Percentiles rank a stretch among this genome's conserved stretches.
These are phyloP conservation scores for Hanseniaspora sp. DNA, from an alignment of 1,139 yeast genomes.

Conservation along the genomic window DNA sequence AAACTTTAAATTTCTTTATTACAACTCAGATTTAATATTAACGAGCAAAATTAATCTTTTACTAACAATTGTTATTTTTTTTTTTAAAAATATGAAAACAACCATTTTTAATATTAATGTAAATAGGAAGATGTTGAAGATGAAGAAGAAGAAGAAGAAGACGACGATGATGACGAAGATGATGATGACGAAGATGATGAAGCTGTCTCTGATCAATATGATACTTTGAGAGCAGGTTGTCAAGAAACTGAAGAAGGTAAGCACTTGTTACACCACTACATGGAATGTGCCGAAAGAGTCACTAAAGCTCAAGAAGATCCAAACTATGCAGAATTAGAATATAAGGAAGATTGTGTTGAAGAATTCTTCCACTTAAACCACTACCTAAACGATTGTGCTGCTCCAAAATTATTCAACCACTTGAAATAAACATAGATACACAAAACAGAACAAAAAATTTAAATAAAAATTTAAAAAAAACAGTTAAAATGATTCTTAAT, in stretches of 20 bases:
- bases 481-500: not conserved
- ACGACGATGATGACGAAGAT: constrained; percentile 58
- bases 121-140: constrained; percentile 30
- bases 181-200: constrained; percentile 75
- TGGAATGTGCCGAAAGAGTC: constrained; percentile 92
- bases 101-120: too few species aligned
- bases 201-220: constrained; percentile 58
- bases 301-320: constrained; percentile 74
- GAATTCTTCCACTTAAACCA: constrained; percentile 96
- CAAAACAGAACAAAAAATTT: too few species aligned
- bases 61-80: constrained; percentile 1
- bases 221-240: constrained; percentile 57
- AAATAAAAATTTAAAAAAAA: too few species aligned
- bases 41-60: not conserved
- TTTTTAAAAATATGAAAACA: too few species aligned
- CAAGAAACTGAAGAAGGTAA: constrained; percentile 57
- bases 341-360: constrained; percentile 95
- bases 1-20: too few species aligned
- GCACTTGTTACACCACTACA: constrained; percentile 74
- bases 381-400: constrained; percentile 84
- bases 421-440: constrained; percentile 51
- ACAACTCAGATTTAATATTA: too few species aligned
- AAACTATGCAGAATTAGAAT: constrained; percentile 63
- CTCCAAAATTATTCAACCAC: constrained; percentile 79
- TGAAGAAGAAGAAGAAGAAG: constrained; percentile 35